Evolutionary conservation across 1,139 yeast species (phyloP).

Genomic region (Candida mesenterica): DNA sequence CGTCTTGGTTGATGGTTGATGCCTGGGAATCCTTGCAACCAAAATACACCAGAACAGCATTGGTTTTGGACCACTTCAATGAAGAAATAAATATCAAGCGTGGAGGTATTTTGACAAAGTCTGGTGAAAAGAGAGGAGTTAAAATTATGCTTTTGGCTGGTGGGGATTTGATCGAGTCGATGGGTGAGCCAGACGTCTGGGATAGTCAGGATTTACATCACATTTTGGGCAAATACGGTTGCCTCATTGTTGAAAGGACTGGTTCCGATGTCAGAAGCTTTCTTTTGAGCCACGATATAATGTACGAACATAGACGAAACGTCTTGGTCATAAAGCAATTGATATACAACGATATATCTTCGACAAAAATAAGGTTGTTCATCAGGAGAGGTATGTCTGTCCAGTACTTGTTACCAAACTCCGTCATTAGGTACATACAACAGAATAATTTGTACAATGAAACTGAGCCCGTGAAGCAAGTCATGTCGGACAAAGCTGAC

Average conservation of each 20-base stretch:
- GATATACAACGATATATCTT: conserved; percentile 92
- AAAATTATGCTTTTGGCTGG: conserved; percentile 97
- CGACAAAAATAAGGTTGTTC: conserved; percentile 90
- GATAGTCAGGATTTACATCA: conserved; percentile 94
- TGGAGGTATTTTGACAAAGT: conserved; percentile 77
- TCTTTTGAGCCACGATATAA: conserved; percentile 86
- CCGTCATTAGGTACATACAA: conserved; percentile 91
- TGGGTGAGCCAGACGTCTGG: conserved; percentile 99
- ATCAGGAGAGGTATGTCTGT: conserved; percentile 95
- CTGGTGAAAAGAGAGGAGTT: conserved; percentile 79
- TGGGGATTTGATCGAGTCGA: conserved; percentile 93
- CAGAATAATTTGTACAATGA: conserved; percentile 87
- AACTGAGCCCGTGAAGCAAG: conserved; percentile 92
- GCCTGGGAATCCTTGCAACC: conserved; percentile 98
- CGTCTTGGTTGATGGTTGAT: conserved; percentile 98
- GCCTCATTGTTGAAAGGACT: conserved; percentile 93
- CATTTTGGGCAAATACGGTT: conserved; percentile 92
- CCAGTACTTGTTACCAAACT: conserved; percentile 88
- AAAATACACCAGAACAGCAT: conserved; percentile 88
- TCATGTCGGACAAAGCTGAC: conserved; percentile 57
- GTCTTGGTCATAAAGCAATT: conserved; percentile 92
- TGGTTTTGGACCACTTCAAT: conserved; percentile 93
- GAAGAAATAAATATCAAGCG: conserved; percentile 89
- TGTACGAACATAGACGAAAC: conserved; percentile 94
- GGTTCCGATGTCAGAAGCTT: conserved; percentile 95